Evolutionary conservation across 2,329 filamentous ascomycete species (phyloP).

Genomic region (Alternaria triticina): DNA sequence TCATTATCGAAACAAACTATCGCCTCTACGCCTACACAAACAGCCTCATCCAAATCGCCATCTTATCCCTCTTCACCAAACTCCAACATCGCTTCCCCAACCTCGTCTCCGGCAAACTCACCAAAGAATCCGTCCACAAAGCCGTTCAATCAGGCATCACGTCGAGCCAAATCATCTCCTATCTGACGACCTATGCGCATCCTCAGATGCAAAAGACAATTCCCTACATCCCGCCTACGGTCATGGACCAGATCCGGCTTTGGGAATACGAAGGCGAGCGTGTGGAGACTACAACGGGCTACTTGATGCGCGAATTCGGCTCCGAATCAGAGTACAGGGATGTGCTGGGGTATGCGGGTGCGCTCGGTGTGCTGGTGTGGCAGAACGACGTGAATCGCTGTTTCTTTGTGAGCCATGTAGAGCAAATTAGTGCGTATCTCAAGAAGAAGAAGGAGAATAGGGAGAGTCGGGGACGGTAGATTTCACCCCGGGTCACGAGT

Average conservation of each 20-base stretch:
- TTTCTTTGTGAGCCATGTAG: constrained; percentile 91
- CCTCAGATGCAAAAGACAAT: constrained; percentile 84
- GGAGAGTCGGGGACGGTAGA: constrained; percentile 7
- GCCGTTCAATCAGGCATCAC: constrained; percentile 93
- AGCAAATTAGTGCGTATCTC: constrained; percentile 85
- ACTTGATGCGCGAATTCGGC: constrained; percentile 88
- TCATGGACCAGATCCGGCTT: constrained; percentile 94
- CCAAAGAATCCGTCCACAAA: constrained; percentile 83
- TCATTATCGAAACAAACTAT: constrained; percentile 98
- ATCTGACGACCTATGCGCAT: constrained; percentile 90
- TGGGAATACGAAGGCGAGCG: constrained; percentile 98
- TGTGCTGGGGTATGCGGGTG: constrained; percentile 78
- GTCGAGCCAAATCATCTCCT: constrained; percentile 91
- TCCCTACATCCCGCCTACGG: constrained; percentile 88
- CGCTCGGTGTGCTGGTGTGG: constrained; percentile 90
- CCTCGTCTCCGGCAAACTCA: constrained; percentile 90
- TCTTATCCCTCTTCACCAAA: constrained; percentile 86
- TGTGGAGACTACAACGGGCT: constrained; percentile 83
- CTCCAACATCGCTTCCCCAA: constrained; percentile 92
- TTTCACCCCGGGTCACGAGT: neutral
- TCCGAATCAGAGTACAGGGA: constrained; percentile 72
- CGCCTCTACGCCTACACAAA: constrained; percentile 96
- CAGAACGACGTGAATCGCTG: constrained; percentile 77
- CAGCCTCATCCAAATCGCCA: constrained; percentile 91
- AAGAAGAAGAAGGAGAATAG: constrained; percentile 54